Evolutionary conservation across 805 yeast genomes (phyloP).

Genomic region (Lipomyces yamadae): DNA sequence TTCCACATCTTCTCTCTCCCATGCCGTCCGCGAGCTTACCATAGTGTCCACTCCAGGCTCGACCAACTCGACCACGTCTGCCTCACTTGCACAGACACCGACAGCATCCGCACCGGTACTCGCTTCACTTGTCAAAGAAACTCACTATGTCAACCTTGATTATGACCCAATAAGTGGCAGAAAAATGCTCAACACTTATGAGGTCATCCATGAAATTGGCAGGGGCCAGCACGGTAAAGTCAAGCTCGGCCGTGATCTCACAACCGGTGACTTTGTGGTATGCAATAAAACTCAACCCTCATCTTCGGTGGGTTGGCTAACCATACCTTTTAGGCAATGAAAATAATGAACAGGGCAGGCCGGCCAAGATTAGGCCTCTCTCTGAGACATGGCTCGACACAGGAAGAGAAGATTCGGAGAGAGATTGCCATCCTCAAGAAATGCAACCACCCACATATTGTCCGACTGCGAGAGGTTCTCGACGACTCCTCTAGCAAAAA

Average conservation of each 20-base stretch:
- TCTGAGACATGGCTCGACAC: conserved; percentile 46
- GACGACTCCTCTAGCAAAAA: conserved; percentile 85
- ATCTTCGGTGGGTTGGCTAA: background rate
- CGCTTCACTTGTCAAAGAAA: conserved; percentile 67
- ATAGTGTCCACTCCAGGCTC: conserved; percentile 27
- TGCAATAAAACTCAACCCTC: conserved; percentile 3
- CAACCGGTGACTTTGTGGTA: conserved; percentile 47
- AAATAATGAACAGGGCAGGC: conserved; percentile 78
- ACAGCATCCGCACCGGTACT: conserved; percentile 1
- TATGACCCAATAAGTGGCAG: conserved; percentile 86
- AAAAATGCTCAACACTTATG: conserved; percentile 85
- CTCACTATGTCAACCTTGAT: conserved; percentile 75
- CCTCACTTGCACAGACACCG: conserved; percentile 10
- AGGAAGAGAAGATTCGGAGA: conserved; percentile 76
- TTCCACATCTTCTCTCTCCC: conserved; percentile 10
- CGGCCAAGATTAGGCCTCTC: conserved; percentile 58
- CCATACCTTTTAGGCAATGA: conserved; percentile 62
- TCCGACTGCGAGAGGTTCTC: conserved; percentile 78
- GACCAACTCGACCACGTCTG: conserved; percentile 15
- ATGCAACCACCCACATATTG: conserved; percentile 92
- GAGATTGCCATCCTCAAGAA: conserved; percentile 94
- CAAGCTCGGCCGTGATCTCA: conserved; percentile 78
- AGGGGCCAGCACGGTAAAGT: conserved; percentile 99
- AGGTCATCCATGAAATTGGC: conserved; percentile 84
- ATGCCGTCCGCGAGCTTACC: conserved; percentile 17